A percentile compares a stretch with the other conserved stretches of the same genome.
These are phyloP conservation scores for Pichia californica DNA, from an alignment of 805 yeast species.

Conservation along the genomic window DNA sequence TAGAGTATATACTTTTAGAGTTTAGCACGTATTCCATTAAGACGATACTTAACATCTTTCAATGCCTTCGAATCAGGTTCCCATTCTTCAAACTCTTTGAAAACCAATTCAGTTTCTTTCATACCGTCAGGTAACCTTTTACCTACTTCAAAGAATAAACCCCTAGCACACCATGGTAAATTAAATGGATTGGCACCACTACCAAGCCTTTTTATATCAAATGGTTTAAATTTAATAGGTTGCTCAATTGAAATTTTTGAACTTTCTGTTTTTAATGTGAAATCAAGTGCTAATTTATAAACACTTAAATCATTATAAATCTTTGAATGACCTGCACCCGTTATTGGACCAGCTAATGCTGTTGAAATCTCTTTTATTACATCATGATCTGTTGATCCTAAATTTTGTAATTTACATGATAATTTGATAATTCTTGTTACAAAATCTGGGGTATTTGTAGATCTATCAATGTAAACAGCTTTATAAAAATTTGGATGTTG, in stretches of 20 bases:
- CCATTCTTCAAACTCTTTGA: conserved; percentile 77
- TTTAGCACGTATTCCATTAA: conserved; percentile 31
- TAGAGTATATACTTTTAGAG: neutral
- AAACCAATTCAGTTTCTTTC: conserved; percentile 54
- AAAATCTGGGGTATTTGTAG: conserved; percentile 73
- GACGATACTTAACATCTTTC: conserved; percentile 70
- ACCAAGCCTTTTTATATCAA: conserved; percentile 59
- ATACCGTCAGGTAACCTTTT: conserved; percentile 34
- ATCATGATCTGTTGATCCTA: conserved; percentile 80
- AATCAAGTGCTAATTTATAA: conserved; percentile 70
- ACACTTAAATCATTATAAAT: conserved; percentile 82
- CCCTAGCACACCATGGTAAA: conserved; percentile 90
- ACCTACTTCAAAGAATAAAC: conserved; percentile 54
- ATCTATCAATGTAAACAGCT: conserved; percentile 83
- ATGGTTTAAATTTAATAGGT: conserved; percentile 30
- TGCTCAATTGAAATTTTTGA: conserved; percentile 19
- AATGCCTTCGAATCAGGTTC: conserved; percentile 75
- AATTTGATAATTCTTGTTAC: conserved; percentile 67
- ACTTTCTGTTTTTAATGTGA: conserved; percentile 64
- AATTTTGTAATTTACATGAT: conserved; percentile 66
- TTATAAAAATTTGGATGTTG: conserved; percentile 86
- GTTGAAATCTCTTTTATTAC: conserved; percentile 77
- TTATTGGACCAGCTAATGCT: conserved; percentile 79
- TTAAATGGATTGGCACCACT: conserved; percentile 63
- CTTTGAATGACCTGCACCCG: conserved; percentile 93